These are phyloP conservation scores for Botrytis galanthina DNA, from an alignment of 2,329 filamentous ascomycete species.

Conservation along the genomic window DNA sequence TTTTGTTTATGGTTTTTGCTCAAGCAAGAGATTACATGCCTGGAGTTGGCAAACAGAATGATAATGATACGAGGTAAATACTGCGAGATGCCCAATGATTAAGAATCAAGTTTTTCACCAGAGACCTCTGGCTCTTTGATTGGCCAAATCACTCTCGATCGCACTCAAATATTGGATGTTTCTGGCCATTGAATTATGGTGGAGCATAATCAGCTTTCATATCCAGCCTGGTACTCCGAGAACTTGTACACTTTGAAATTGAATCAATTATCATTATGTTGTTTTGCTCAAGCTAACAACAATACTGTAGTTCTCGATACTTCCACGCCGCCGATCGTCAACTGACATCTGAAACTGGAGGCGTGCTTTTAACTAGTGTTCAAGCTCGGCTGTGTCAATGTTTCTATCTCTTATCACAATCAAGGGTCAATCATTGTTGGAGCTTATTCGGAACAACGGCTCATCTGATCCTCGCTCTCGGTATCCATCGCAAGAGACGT, in stretches of 20 bases:
- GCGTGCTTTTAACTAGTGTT: constrained; percentile 39
- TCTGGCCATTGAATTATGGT: neutral
- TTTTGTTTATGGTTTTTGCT: constrained; percentile 51
- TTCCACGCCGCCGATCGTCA: constrained; percentile 37
- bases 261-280: constrained; percentile 22
- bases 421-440: constrained; percentile 41
- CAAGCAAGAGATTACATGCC: constrained; percentile 45
- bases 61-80: constrained; percentile 24
- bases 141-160: neutral
- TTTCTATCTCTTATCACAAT: constrained; percentile 39
- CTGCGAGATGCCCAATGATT: neutral
- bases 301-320: constrained; percentile 31
- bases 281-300: constrained; percentile 20
- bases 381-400: constrained; percentile 44
- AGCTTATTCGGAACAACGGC: constrained; percentile 39
- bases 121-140: neutral
- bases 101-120: neutral
- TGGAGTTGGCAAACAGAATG: neutral
- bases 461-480: constrained; percentile 39
- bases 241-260: neutral
- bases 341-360: constrained; percentile 38
- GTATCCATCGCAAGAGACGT: constrained; percentile 34
- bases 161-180: neutral
- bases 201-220: neutral
- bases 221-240: neutral